Evolutionary conservation across 2,329 filamentous ascomycete species (phyloP).

Genomic region (Aspergillus intermedius): DNA sequence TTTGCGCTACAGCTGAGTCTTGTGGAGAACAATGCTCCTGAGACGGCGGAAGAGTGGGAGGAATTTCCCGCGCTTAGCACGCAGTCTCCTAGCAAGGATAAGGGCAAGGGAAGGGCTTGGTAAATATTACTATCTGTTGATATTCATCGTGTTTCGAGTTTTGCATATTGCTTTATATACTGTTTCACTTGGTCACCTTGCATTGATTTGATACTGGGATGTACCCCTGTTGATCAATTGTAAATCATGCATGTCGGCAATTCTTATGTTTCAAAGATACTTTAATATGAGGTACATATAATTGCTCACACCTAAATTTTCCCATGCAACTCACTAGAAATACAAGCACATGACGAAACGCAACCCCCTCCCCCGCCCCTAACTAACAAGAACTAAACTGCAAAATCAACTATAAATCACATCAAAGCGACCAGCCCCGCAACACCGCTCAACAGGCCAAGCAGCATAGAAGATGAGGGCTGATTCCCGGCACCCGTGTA

Average conservation of each 20-base stretch:
- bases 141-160: not conserved
- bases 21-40: conserved; percentile 50
- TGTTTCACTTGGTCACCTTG: too few species aligned
- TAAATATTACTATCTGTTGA: conserved; percentile 3
- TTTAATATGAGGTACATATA: not conserved
- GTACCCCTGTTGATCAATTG: not conserved
- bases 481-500: conserved; percentile 14
- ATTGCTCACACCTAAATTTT: not conserved
- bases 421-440: conserved; percentile 24
- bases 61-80: conserved; percentile 26
- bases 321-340: not conserved
- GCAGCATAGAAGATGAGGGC: conserved; percentile 12
- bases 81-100: conserved; percentile 17
- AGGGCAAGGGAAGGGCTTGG: conserved; percentile 28
- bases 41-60: conserved; percentile 18
- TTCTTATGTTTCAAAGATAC: not conserved
- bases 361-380: not conserved
- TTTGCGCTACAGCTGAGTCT: conserved; percentile 58
- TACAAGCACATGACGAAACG: not conserved
- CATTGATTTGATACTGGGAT: not conserved
- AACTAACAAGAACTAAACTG: not conserved
- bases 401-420: conserved; percentile 9
- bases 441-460: conserved; percentile 21
- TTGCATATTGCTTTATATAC: not conserved
- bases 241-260: not conserved